Conservation (phyloP, 305 asterid species). For the Fraxinus ornus region DNA sequence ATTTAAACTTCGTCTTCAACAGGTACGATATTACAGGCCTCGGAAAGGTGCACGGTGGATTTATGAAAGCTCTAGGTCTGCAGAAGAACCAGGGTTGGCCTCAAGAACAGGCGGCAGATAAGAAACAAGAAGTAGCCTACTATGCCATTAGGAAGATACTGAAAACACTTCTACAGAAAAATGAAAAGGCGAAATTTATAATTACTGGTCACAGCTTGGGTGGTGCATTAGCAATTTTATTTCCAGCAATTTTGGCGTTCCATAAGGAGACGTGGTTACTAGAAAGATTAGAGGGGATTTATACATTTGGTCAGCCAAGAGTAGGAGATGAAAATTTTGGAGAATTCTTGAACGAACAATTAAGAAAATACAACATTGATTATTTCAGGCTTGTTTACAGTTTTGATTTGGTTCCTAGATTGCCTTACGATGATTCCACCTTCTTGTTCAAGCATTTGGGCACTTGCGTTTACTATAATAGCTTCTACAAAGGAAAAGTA, state of each 20-base stretch:
- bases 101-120: neutral
- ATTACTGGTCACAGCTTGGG: slow-evolving; percentile 73
- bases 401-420: slow-evolving; percentile 60
- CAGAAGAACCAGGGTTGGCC: slow-evolving; percentile 48
- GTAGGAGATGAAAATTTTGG: too few species aligned
- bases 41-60: slow-evolving; percentile 50
- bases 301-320: too few species aligned
- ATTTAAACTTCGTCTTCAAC: neutral
- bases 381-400: too few species aligned
- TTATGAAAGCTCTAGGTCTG: slow-evolving; percentile 55
- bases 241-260: slow-evolving; percentile 42
- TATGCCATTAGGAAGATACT: slow-evolving; percentile 41
- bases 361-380: too few species aligned
- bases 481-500: slow-evolving; percentile 46
- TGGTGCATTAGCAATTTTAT: slow-evolving; percentile 51
- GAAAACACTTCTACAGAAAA: slow-evolving; percentile 17
- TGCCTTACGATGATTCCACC: slow-evolving; percentile 53
- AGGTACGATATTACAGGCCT: slow-evolving; percentile 30
- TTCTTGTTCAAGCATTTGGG: slow-evolving; percentile 61
- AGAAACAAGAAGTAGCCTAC: slow-evolving; percentile 38
- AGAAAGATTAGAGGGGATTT: too few species aligned
- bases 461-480: slow-evolving; percentile 44
- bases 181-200: slow-evolving; percentile 33
- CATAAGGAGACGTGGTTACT: slow-evolving; percentile 42
- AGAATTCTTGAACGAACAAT: too few species aligned